phyloP scores from a whole-genome alignment of 306 rosid genomes.

The Quercus agrifolia region DNA sequence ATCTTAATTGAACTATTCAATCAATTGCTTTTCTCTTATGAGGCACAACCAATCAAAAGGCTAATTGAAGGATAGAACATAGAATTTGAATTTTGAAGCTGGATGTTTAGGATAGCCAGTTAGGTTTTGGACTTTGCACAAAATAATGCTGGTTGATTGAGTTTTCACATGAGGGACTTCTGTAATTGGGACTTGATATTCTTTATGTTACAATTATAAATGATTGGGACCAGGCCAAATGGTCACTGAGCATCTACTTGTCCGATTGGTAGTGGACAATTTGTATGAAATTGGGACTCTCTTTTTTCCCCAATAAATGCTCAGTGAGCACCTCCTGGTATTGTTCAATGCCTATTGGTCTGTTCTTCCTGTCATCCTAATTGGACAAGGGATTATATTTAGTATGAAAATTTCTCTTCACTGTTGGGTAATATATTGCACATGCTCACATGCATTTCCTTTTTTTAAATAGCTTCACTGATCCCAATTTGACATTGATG shows the following conservation, averaged over 20 bases:
- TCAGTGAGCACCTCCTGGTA: neutral
- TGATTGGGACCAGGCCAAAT: neutral
- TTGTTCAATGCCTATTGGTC: neutral
- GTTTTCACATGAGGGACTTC: neutral
- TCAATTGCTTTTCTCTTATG: conserved; percentile 1
- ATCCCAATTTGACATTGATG: conserved; percentile 32
- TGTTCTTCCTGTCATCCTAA: neutral
- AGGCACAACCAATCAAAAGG: conserved; percentile 6
- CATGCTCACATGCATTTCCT: conserved; percentile 6
- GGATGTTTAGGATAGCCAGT: neutral
- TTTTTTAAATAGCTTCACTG: conserved; percentile 6
- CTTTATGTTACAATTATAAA: neutral
- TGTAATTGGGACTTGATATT: neutral
- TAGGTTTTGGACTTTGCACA: neutral
- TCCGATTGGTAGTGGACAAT: neutral
- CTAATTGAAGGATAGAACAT: neutral
- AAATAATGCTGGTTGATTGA: neutral
- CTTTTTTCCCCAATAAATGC: neutral
- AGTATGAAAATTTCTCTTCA: neutral
- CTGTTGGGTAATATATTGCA: neutral
- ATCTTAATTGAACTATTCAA: conserved; percentile 7
- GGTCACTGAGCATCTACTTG: neutral
- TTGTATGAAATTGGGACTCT: neutral
- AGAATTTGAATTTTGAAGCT: neutral
- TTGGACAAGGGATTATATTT: neutral